Evolutionary conservation across 495 filamentous ascomycete species (phyloP).

Genomic region (Daldinia decipiens): DNA sequence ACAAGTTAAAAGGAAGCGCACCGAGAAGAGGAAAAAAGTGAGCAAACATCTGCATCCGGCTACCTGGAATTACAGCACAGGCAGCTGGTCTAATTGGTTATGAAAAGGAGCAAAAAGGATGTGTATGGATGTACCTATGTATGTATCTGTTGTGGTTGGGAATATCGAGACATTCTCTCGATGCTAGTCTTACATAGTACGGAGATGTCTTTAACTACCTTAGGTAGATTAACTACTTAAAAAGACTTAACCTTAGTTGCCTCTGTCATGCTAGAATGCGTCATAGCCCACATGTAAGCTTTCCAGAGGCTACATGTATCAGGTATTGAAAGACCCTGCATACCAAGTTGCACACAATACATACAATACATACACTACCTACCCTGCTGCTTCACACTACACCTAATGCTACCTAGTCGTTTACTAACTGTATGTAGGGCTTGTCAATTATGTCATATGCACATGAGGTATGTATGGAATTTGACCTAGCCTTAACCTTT

Average conservation of each 20-base stretch:
- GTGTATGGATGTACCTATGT: background rate
- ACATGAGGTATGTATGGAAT: background rate
- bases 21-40: background rate
- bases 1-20: background rate
- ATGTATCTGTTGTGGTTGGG: background rate
- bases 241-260: background rate
- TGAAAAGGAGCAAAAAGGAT: background rate
- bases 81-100: background rate
- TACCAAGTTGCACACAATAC: no score
- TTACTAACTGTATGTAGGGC: background rate
- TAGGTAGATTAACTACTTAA: no score
- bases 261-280: background rate
- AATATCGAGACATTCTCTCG: background rate
- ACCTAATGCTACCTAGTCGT: no score
- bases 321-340: no score
- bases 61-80: background rate
- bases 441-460: slow-evolving; percentile 2
- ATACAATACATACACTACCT: no score
- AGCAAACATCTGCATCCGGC: background rate
- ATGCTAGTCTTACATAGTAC: background rate
- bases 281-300: no score
- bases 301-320: no score
- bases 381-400: no score
- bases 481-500: background rate
- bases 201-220: background rate